Percentiles rank a stretch among this genome's conserved stretches.
phyloP scores from a whole-genome alignment of 1,284 basidiomycete species.

The Trichosporon asahii region DNA sequence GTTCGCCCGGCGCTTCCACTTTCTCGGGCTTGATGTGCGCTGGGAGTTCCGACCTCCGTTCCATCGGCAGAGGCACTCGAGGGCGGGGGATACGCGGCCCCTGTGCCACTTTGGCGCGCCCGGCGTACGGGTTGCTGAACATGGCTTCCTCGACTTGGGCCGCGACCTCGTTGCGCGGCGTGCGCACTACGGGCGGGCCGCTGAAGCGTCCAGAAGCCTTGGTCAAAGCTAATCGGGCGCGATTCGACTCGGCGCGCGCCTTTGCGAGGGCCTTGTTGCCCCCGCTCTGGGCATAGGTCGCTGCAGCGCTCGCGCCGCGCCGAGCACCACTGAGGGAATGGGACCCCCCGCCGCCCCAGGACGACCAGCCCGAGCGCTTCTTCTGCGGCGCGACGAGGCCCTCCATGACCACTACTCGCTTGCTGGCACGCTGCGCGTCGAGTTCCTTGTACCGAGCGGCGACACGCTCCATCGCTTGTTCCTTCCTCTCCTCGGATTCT shows the following conservation, averaged over 20 bases:
- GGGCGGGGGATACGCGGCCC: not conserved
- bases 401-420: constrained; percentile 41
- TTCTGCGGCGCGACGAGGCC: constrained; percentile 20
- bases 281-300: not conserved
- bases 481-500: constrained; percentile 36
- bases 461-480: constrained; percentile 31
- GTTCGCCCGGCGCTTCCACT: not conserved
- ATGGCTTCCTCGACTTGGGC: not conserved
- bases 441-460: constrained; percentile 40
- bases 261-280: constrained; percentile 31
- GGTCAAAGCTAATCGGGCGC: constrained; percentile 41
- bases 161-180: not conserved
- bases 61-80: not conserved
- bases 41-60: not conserved
- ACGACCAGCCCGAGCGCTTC: not conserved
- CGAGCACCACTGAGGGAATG: constrained; percentile 8
- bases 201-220: constrained; percentile 41
- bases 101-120: not conserved
- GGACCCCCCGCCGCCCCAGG: not conserved
- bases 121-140: constrained; percentile 1
- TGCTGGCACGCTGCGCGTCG: constrained; percentile 36
- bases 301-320: constrained; percentile 1
- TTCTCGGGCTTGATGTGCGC: not conserved
- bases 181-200: constrained; percentile 26
- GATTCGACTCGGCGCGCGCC: constrained; percentile 38